Percentiles rank a stretch among this genome's conserved stretches.
Evolutionary conservation across 176 grass and related monocot genomes (phyloP).

Genomic region (Bolboschoenus planiculmis): DNA sequence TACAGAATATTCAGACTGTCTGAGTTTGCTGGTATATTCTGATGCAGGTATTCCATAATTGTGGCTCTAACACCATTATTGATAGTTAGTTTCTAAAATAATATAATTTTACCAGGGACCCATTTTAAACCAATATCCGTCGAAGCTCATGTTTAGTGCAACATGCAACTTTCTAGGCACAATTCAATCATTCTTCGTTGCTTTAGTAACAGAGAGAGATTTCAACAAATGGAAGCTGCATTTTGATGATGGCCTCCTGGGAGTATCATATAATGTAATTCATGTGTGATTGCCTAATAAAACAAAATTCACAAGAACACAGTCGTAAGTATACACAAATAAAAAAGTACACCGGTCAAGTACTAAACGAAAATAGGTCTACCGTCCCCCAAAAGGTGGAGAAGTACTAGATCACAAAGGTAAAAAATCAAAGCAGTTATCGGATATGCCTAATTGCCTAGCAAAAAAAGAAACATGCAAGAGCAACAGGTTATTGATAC

Average conservation of each 20-base stretch:
- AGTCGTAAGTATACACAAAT: background rate
- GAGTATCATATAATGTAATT: slow-evolving; percentile 40
- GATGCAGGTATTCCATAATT: background rate
- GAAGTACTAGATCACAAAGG: background rate
- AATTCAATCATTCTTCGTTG: slow-evolving; percentile 42
- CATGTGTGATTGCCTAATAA: background rate
- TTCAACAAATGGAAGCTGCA: slow-evolving; percentile 44
- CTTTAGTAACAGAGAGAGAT: slow-evolving; percentile 38
- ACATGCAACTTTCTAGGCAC: slow-evolving; percentile 35
- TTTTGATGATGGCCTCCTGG: slow-evolving; percentile 43
- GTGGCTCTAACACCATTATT: background rate
- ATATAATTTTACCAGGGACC: slow-evolving; percentile 11
- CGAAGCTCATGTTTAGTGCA: slow-evolving; percentile 59
- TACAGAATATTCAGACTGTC: background rate
- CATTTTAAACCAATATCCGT: slow-evolving; percentile 61
- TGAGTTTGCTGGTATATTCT: background rate
- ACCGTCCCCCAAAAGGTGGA: background rate
- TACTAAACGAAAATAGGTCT: background rate
- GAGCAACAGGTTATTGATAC: background rate
- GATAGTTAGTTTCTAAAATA: background rate
- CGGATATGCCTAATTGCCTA: background rate
- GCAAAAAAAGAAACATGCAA: background rate
- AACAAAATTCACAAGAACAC: background rate
- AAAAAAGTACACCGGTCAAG: background rate
- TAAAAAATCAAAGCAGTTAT: background rate